phyloP scores from a whole-genome alignment of 805 yeast species.

The Lipomyces oligophaga region DNA sequence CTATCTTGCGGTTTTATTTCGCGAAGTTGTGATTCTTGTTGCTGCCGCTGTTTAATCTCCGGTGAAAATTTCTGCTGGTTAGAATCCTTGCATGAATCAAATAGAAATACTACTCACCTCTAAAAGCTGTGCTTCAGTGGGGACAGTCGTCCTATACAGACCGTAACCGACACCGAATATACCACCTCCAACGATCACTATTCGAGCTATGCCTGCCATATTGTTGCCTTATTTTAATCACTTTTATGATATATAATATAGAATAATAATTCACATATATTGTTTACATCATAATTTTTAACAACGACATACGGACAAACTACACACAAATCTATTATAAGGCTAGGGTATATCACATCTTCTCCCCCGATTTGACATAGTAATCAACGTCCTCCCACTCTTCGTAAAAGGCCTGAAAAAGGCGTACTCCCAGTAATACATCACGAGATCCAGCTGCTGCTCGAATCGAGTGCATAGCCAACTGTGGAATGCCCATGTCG shows the following conservation, averaged over 20 bases:
- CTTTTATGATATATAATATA: background rate
- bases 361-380: constrained; percentile 25
- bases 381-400: constrained; percentile 54
- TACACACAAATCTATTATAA: no score
- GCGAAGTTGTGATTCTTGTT: constrained; percentile 43
- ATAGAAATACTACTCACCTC: constrained; percentile 36
- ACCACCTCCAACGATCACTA: constrained; percentile 61
- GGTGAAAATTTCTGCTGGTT: constrained; percentile 58
- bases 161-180: constrained; percentile 69
- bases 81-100: background rate
- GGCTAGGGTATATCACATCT: constrained; percentile 26
- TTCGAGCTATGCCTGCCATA: constrained; percentile 42
- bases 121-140: constrained; percentile 78
- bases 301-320: no score
- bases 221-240: background rate
- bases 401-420: constrained; percentile 62
- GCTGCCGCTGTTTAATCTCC: constrained; percentile 67
- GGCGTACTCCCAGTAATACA: constrained; percentile 64
- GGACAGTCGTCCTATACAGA: constrained; percentile 69
- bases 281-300: no score
- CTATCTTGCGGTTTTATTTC: background rate
- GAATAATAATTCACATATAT: background rate
- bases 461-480: constrained; percentile 82
- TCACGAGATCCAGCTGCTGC: constrained; percentile 76
- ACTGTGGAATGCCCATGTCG: constrained; percentile 78